These are phyloP conservation scores for Aspergillus quadricinctus DNA, from an alignment of 2,329 filamentous ascomycete species.

Conservation along the genomic window DNA sequence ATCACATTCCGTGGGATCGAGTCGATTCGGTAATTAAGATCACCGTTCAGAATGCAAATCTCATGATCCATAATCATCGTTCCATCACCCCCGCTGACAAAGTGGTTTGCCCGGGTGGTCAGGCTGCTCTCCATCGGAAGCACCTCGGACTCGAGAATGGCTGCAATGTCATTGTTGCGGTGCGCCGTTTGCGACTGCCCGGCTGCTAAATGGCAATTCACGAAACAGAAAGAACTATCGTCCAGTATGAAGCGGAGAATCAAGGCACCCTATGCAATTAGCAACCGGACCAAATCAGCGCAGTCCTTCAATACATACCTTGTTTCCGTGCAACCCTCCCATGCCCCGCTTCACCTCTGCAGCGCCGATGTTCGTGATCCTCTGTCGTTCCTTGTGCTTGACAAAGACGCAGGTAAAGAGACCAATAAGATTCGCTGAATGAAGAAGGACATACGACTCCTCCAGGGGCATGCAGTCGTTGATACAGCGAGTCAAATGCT, in stretches of 20 bases:
- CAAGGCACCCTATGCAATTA: constrained; percentile 62
- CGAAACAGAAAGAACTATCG: constrained; percentile 89
- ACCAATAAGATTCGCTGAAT: constrained; percentile 85
- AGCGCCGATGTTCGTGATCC: constrained; percentile 71
- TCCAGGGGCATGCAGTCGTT: constrained; percentile 77
- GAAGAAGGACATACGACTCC: constrained; percentile 77
- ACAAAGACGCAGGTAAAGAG: constrained; percentile 96
- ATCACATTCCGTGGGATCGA: constrained; percentile 93
- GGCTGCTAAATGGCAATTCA: constrained; percentile 95
- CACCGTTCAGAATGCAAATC: constrained; percentile 92
- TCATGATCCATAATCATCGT: constrained; percentile 95
- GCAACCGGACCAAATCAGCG: not conserved
- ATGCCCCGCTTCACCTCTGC: constrained; percentile 93
- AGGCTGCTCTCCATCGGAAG: constrained; percentile 70
- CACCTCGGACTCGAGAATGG: constrained; percentile 74
- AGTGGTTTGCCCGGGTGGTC: constrained; percentile 68
- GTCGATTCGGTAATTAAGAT: constrained; percentile 97
- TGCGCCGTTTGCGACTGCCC: constrained; percentile 86
- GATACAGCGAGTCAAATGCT: constrained; percentile 76
- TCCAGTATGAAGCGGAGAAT: constrained; percentile 89
- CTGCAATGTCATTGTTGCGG: constrained; percentile 87
- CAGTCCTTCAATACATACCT: constrained; percentile 45
- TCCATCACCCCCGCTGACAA: constrained; percentile 87
- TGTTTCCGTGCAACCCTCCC: constrained; percentile 93
- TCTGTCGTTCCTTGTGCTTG: constrained; percentile 69